Evolutionary conservation across 768 basidiomycete genomes (phyloP).

Genomic region (Amanita rubescens): DNA sequence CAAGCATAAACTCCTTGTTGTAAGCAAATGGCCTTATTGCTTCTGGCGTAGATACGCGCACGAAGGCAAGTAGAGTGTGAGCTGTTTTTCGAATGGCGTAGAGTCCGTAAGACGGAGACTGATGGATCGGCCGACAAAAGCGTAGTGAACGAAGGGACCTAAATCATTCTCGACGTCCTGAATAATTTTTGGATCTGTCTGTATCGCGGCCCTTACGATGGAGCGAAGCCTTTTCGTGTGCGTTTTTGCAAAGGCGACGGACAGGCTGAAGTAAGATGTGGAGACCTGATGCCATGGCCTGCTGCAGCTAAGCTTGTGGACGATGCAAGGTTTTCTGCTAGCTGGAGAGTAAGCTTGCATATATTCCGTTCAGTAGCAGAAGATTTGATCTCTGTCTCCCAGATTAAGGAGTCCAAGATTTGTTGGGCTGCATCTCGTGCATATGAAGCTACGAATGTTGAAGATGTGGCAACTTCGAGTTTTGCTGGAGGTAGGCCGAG

Average conservation of each 20-base stretch:
- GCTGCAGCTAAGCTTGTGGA: conserved; percentile 11
- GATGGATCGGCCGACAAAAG: conserved; percentile 33
- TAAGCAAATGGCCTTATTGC: conserved; percentile 46
- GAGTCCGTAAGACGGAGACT: conserved; percentile 39
- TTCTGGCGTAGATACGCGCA: conserved; percentile 42
- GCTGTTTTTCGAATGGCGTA: conserved; percentile 60
- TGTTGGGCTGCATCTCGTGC: conserved; percentile 48
- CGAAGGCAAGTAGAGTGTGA: conserved; percentile 47
- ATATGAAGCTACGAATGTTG: conserved; percentile 49
- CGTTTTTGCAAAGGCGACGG: conserved; percentile 44
- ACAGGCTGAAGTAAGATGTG: conserved; percentile 56
- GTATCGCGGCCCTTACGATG: conserved; percentile 34
- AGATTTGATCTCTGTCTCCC: conserved; percentile 28
- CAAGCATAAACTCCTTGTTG: conserved; percentile 42
- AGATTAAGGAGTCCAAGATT: conserved; percentile 49
- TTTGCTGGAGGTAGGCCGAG: conserved; percentile 43
- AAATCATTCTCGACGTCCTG: conserved; percentile 34
- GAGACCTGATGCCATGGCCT: conserved; percentile 35
- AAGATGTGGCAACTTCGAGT: conserved; percentile 35
- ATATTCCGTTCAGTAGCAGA: conserved; percentile 35
- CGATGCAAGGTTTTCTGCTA: conserved; percentile 48
- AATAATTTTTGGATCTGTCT: conserved; percentile 25
- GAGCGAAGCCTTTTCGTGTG: conserved; percentile 37
- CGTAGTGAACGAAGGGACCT: conserved; percentile 48
- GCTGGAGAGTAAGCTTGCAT: conserved; percentile 38